A percentile compares a stretch with the other conserved stretches of the same genome.
Conservation (phyloP, 2,329 filamentous ascomycete genomes). For the Ophiostoma montium region DNA sequence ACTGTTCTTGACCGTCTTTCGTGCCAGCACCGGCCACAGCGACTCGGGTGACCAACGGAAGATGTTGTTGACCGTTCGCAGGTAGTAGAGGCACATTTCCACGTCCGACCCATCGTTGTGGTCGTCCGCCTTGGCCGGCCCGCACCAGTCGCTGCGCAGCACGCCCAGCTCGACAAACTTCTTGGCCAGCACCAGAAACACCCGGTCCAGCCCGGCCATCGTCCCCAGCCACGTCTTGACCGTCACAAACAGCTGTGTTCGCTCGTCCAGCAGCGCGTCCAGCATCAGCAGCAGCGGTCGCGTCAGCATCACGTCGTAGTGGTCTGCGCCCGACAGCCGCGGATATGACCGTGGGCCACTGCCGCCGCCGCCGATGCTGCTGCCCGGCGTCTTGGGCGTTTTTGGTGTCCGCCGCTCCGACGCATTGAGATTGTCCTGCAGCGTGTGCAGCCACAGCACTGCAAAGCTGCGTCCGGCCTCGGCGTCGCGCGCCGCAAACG, state of each 20-base stretch:
- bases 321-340: constrained; percentile 40
- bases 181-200: constrained; percentile 46
- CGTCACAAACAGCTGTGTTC: constrained; percentile 60
- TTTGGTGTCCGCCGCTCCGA: constrained; percentile 36
- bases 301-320: constrained; percentile 61
- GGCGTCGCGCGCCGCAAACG: constrained; percentile 32
- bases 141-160: constrained; percentile 18
- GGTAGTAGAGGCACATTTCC: constrained; percentile 63
- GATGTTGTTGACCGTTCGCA: constrained; percentile 61
- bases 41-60: constrained; percentile 53
- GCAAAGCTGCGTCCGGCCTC: constrained; percentile 57
- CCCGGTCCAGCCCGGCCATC: constrained; percentile 46
- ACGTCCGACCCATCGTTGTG: constrained; percentile 57
- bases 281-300: constrained; percentile 71
- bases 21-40: constrained; percentile 57
- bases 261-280: constrained; percentile 60
- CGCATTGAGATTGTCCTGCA: constrained; percentile 40
- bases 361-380: constrained; percentile 8
- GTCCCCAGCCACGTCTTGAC: constrained; percentile 69
- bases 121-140: constrained; percentile 12
- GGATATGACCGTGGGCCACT: constrained; percentile 21
- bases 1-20: constrained; percentile 38
- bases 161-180: constrained; percentile 44
- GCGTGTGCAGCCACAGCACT: constrained; percentile 69
- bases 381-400: constrained; percentile 28